Percentiles rank a stretch among this genome's conserved stretches.
Conservation (phyloP, 2,329 filamentous ascomycete species). For the Fusarium palustre region DNA sequence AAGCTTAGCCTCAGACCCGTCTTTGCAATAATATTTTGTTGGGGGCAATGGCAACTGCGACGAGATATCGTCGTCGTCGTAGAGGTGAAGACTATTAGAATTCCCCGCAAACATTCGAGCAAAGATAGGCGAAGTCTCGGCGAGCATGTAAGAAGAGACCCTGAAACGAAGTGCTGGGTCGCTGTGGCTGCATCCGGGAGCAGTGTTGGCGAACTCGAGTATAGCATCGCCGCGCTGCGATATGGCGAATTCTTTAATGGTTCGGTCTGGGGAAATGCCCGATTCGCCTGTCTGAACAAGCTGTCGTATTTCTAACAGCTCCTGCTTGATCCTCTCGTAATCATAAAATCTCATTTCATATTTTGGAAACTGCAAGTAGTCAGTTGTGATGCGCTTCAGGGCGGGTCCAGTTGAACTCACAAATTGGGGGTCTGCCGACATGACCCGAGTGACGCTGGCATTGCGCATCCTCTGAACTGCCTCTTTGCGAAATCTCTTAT, state of each 20-base stretch:
- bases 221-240: conserved; percentile 61
- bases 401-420: conserved; percentile 42
- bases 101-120: conserved; percentile 58
- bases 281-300: conserved; percentile 57
- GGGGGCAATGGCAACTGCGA: conserved; percentile 53
- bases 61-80: conserved; percentile 54
- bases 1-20: conserved; percentile 59
- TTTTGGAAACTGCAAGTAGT: conserved; percentile 52
- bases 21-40: conserved; percentile 54
- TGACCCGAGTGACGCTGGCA: conserved; percentile 56
- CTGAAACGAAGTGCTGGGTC: conserved; percentile 62
- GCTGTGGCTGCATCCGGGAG: conserved; percentile 46
- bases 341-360: conserved; percentile 63
- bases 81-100: conserved; percentile 47
- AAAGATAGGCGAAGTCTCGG: conserved; percentile 65
- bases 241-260: conserved; percentile 58
- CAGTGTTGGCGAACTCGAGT: conserved; percentile 63
- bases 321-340: conserved; percentile 59
- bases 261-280: conserved; percentile 55
- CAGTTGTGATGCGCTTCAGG: conserved; percentile 1
- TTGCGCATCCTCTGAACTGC: conserved; percentile 61
- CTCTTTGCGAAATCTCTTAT: conserved; percentile 56
- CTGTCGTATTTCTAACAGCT: conserved; percentile 55
- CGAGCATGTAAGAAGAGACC: conserved; percentile 63
- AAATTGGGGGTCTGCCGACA: conserved; percentile 59